phyloP scores from a whole-genome alignment of 257 asterid genomes.

The Nicotiana undulata region DNA sequence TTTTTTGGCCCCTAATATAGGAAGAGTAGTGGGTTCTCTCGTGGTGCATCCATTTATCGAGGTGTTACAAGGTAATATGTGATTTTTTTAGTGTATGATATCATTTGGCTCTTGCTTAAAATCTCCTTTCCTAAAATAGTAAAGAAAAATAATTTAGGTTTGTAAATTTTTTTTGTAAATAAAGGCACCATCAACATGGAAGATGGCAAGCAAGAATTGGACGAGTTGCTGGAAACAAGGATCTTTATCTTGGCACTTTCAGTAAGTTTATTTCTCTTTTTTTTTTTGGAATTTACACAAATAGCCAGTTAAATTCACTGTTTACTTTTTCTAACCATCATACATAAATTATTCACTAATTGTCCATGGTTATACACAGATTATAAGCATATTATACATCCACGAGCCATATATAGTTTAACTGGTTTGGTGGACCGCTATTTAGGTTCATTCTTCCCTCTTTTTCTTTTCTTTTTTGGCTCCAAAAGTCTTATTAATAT shows the following conservation, averaged over 20 bases:
- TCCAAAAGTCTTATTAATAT: too few species aligned
- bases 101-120: neutral
- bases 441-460: too few species aligned
- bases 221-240: conserved; percentile 93
- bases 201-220: conserved; percentile 98
- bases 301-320: too few species aligned
- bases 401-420: too few species aligned
- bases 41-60: conserved; percentile 86
- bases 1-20: conserved; percentile 19
- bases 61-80: conserved; percentile 76
- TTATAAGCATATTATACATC: too few species aligned
- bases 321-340: too few species aligned
- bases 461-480: too few species aligned
- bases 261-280: conserved; percentile 30
- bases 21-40: conserved; percentile 91
- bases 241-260: conserved; percentile 87
- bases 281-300: too few species aligned
- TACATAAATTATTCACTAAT: too few species aligned
- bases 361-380: too few species aligned
- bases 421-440: too few species aligned
- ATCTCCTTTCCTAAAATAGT: too few species aligned
- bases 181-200: conserved; percentile 91
- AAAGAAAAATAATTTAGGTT: neutral
- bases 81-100: neutral
- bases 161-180: neutral